Evolutionary conservation across 208 protist species (phyloP), one percentile per base, ranked within the genome.

Genomic region (Wallacemonas collosoma): DNA sequence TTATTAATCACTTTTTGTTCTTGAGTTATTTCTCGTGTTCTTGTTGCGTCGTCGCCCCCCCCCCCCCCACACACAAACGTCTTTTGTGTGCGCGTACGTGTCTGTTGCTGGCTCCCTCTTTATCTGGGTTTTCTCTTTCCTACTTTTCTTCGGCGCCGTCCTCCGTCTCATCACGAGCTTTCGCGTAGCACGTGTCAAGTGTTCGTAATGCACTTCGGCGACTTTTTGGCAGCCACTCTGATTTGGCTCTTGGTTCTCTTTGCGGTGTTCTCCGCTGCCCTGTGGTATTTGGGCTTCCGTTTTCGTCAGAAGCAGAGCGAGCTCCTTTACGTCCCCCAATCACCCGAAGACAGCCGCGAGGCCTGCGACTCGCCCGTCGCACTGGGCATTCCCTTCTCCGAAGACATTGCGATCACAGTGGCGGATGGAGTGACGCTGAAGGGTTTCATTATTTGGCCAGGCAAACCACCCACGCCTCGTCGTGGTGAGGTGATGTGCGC

Each of bases 371-470:
- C 80, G 9, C 93, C 93, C 2, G 69, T 75, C 7, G 72, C 87
- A 0, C 62, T 71, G 40, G 89, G 83, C 38, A 82, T 93, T 15
- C 55, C 64, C 2, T 79, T 88, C 70, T 81, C 83, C n/a, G 87
- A 95, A 68, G 71, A 77, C 17, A 76, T 97, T 2, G 65, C 73
- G n/a, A 80, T 97, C 61, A 63, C 67, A 51, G 93, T 89, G 0
- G 53, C 50, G 1, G 93, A 97, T 67, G 88, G 87, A 9, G 77
- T 94, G 11, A 81, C 48, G 4, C 72, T 97, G 56, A 80, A 77
- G 11, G 93, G 90, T 8, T 97, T 88, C 70, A 80, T 94, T 26
- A 68, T 97, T 72, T 94, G 86, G 86, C 88, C 87, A 0, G 60
- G 36, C n/a, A 39, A 71, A 4, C 53, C 64, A n/a, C 73, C 76